Evolutionary conservation across 306 rosid genomes (phyloP), one percentile per base, ranked within the genome.

Genomic region (Cicer yamashitae): DNA sequence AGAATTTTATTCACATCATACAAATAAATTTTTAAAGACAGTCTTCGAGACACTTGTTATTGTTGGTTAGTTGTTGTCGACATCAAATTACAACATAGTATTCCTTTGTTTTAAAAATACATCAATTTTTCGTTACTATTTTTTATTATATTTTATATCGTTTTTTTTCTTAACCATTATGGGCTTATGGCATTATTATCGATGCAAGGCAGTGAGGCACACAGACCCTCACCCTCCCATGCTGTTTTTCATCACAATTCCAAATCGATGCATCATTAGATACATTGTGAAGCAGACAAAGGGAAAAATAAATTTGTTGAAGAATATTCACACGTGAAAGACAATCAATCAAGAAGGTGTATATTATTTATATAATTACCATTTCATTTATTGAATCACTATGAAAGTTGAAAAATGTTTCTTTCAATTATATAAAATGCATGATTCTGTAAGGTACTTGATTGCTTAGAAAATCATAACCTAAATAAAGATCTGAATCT

Each of bases 291-390:
- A 77, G 77, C 71, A 53, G 75, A 77, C 82, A 85, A 61, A 45
- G 2, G 17, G 22, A 64, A 75, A 18, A 75, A 57, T 34, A 15
- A 30, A 4, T 0, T 30, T 61, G 48, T 51, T 45, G 15, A 37
- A 57, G 76, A 74, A 83, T 83, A 82, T 82, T 82, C 30, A 74
- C 78, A 74, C 69, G 78, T 78, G 86, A 83, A 78, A 34, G 83
- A 78, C 83, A 68, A 73, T 6, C 83, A 68, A 73, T 6, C 7
- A 51, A 68, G 77, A 73, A 67, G 77, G 69, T 73, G 39, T 6
- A n/a, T 52, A 67, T 30, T 30, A 30, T 30, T 30, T 51, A 45
- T 73, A 79, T 77, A 11, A 63, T 45, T 75, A 46, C 65, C 44
- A 60, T 53, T 52, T 38, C 79, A 68, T 82, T 67, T 46, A 51